A percentile compares a stretch with the other conserved stretches of the same genome.
Conservation (phyloP, 2,329 filamentous ascomycete genomes). For the Tolypocladium cylindrosporum region DNA sequence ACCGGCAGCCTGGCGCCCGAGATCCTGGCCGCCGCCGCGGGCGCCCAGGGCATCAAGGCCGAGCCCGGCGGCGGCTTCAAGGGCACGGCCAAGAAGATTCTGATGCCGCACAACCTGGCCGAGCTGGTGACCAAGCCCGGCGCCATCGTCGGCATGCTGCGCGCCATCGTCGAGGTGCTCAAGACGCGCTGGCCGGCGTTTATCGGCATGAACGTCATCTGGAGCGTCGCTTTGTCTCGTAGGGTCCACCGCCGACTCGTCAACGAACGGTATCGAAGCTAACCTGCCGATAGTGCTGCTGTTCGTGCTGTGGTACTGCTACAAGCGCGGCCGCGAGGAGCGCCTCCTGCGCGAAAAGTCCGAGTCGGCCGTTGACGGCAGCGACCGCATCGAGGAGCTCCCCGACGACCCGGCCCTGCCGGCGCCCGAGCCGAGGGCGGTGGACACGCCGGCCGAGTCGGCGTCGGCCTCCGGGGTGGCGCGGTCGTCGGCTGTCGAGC, state of each 20-base stretch:
- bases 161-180: conserved; percentile 82
- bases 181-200: conserved; percentile 84
- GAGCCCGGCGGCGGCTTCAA: conserved; percentile 48
- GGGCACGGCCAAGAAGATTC: conserved; percentile 54
- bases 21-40: conserved; percentile 67
- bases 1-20: conserved; percentile 70
- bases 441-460: not conserved
- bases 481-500: not conserved
- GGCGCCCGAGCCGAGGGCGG: conserved; percentile 13
- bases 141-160: conserved; percentile 73
- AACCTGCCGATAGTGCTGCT: conserved; percentile 55
- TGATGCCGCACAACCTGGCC: conserved; percentile 63
- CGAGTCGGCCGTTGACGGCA: conserved; percentile 26
- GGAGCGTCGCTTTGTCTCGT: conserved; percentile 84
- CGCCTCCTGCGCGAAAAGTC: conserved; percentile 55
- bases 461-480: not conserved
- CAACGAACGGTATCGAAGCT: not conserved
- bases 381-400: conserved; percentile 36
- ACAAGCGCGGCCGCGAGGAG: conserved; percentile 84
- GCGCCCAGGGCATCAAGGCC: conserved; percentile 56
- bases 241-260: conserved; percentile 24
- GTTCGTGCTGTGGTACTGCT: conserved; percentile 95
- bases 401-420: conserved; percentile 36
- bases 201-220: conserved; percentile 81
- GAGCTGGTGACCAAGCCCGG: conserved; percentile 78